Base-by-base conservation (phyloP, 257 asterid species). In the Fraxinus quadrangulata region DNA sequence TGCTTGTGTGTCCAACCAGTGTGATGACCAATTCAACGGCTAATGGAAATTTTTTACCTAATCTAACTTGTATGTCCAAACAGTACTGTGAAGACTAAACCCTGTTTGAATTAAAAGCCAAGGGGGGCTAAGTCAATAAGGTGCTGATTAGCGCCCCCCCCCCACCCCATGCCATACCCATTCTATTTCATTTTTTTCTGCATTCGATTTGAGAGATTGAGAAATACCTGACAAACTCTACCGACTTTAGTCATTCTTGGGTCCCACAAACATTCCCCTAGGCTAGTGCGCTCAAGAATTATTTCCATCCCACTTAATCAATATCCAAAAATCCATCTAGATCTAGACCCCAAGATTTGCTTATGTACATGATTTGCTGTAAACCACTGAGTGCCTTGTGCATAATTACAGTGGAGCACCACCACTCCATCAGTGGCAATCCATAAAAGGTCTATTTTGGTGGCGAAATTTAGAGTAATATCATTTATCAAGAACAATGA, bases 231-330 rank as follows among this genome's bases (percentile, higher is more conserved):
- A 84, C 81, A 82, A 77, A 67, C 76, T 78, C 70, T 79, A 45
- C 71, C 77, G 73, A 67, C 23, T 74, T 76, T 75, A 39, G 80
- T 77, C 80, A 54, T 81, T 76, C 33, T 10, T 8, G 2, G 88
- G 80, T 16, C 84, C 92, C 88, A 80, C 88, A 88, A 82, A 88
- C 90, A 88, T 88, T 86, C 90, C 80, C 81, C 88, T 86, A 33
- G 85, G 75, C 45, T 19, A n/a, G 68, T 78, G 89, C 87, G 89
- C 85, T 30, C 23, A 63, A 30, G 83, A 77, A 79, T 78, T 76
- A 84, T 76, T 74, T 70, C 74, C 47, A 54, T 19, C 75, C 79
- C 79, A 81, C 42, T 37, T 37, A 37, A 37, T 37, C 42, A 37
- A 59, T 59, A 23, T 59, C 26, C 28, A n/a, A 54, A n/a, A 76